A percentile compares a stretch with the other conserved stretches of the same genome.
Conservation (phyloP, 805 yeast genomes). For the Barnettozyma californica region DNA sequence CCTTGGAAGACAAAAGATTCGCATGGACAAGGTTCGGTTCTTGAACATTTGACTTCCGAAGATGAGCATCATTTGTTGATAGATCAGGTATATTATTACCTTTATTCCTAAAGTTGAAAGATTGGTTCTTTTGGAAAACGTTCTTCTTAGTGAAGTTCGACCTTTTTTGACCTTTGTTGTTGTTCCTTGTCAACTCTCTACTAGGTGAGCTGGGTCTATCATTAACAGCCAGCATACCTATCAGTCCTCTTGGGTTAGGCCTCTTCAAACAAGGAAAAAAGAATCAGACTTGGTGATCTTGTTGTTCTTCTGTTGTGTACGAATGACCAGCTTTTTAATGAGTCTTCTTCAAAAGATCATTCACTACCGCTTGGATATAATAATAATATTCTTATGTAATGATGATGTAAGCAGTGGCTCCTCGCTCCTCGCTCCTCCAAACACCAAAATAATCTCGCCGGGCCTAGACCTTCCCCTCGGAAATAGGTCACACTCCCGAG, state of each 20-base stretch:
- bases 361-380: too few relatives aligned
- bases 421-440: too few relatives aligned
- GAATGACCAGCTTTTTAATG: too few relatives aligned
- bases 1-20: constrained; percentile 1
- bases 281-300: not conserved
- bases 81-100: not conserved
- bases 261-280: not conserved
- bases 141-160: constrained; percentile 16
- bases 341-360: too few relatives aligned
- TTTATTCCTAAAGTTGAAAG: constrained; percentile 4
- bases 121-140: constrained; percentile 15
- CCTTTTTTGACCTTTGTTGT: not conserved
- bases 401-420: too few relatives aligned
- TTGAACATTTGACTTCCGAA: not conserved
- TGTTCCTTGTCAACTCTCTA: not conserved
- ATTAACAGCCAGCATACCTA: not conserved
- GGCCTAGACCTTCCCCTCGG: not conserved
- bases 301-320: not conserved
- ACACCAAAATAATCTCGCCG: not conserved
- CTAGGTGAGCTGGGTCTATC: not conserved
- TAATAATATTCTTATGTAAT: too few relatives aligned
- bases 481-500: not conserved
- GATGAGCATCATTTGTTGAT: not conserved
- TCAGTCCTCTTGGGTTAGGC: not conserved
- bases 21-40: not conserved